A percentile compares a stretch with the other conserved stretches of the same genome.
phyloP scores from a whole-genome alignment of 2,329 filamentous ascomycete species.

The Hansfordia pulvinata region DNA sequence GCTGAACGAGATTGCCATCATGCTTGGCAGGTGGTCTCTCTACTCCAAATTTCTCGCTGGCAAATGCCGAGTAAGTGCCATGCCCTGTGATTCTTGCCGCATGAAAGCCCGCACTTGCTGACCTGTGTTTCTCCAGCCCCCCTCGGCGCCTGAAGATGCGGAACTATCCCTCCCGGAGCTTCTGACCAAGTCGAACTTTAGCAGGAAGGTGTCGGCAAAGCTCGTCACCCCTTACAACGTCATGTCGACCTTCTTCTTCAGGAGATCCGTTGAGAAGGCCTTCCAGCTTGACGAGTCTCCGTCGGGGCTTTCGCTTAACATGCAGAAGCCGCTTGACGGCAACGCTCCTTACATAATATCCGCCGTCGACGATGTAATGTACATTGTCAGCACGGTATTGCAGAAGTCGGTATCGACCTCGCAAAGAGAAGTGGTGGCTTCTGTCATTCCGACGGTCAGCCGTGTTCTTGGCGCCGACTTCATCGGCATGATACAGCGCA shows the following conservation, averaged over 20 bases:
- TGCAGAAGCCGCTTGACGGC: conserved; percentile 55
- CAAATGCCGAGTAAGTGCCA: conserved; percentile 60
- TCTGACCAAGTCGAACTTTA: conserved; percentile 64
- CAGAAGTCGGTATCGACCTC: conserved; percentile 78
- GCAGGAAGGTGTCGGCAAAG: conserved; percentile 62
- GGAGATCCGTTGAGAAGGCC: conserved; percentile 89
- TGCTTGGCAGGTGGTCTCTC: conserved; percentile 86
- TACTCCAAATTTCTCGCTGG: conserved; percentile 81
- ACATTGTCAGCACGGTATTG: conserved; percentile 87
- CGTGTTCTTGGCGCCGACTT: conserved; percentile 81
- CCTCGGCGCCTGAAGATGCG: conserved; percentile 34
- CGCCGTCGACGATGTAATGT: conserved; percentile 97
- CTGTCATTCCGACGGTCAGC: conserved; percentile 64
- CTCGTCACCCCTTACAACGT: conserved; percentile 73
- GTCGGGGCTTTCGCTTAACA: conserved; percentile 61
- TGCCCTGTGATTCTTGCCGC: conserved; percentile 6
- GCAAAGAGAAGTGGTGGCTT: conserved; percentile 64
- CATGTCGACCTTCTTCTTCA: conserved; percentile 95
- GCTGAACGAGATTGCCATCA: conserved; percentile 76
- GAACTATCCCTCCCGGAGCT: conserved; percentile 58
- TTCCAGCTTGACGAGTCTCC: conserved; percentile 93
- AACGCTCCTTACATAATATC: conserved; percentile 87
- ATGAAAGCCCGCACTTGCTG: conserved; percentile 14
- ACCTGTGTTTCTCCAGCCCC: conserved; percentile 31
- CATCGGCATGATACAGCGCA: conserved; percentile 90